These are phyloP conservation scores for Nepenthes gracilis DNA, from an alignment of 148 eudicot genomes.

Conservation along the genomic window DNA sequence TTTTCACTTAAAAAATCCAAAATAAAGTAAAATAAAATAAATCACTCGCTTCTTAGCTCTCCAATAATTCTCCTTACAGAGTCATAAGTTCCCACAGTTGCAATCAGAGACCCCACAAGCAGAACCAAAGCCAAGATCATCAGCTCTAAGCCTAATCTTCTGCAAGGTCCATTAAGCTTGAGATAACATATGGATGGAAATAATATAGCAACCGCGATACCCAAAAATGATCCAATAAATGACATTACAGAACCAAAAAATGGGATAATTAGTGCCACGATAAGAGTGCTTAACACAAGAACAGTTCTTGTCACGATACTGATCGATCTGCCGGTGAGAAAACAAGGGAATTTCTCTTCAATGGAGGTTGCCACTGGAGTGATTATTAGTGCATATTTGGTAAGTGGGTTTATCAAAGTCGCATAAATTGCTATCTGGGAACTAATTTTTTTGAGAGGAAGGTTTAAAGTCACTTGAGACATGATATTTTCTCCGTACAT, in stretches of 20 bases:
- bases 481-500: conserved; percentile 32
- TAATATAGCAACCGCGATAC: conserved; percentile 36
- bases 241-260: conserved; percentile 63
- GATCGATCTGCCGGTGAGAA: not conserved
- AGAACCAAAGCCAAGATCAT: conserved; percentile 25
- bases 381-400: conserved; percentile 31
- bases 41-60: not conserved
- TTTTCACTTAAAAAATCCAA: too few relatives aligned
- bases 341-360: conserved; percentile 17
- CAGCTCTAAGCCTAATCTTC: conserved; percentile 21
- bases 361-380: conserved; percentile 30
- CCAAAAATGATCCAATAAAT: conserved; percentile 40
- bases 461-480: conserved; percentile 45
- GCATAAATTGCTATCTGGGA: conserved; percentile 39
- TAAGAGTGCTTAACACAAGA: conserved; percentile 36
- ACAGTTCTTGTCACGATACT: conserved; percentile 14
- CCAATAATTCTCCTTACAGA: conserved; percentile 26
- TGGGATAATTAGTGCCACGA: conserved; percentile 43
- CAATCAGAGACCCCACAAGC: conserved; percentile 22
- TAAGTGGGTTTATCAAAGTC: conserved; percentile 28
- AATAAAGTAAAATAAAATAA: too few relatives aligned
- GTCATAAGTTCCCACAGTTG: conserved; percentile 35
- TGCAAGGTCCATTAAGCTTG: conserved; percentile 25
- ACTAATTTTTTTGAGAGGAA: conserved; percentile 21
- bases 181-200: conserved; percentile 57